phyloP scores from a whole-genome alignment of 768 basidiomycete genomes.

The Myochromella boudieri region DNA sequence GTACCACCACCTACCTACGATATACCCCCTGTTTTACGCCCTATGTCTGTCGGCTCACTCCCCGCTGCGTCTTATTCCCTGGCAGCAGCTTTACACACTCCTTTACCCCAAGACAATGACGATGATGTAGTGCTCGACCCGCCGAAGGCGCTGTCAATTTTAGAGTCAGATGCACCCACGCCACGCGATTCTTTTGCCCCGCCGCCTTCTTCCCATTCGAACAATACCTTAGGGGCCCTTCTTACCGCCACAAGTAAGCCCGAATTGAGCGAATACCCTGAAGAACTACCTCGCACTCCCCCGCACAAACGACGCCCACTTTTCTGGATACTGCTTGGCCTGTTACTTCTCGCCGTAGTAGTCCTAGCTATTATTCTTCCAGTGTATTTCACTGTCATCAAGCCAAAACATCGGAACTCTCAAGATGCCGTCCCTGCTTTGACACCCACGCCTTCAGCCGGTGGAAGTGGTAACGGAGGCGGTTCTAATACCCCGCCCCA shows the following conservation, averaged over 20 bases:
- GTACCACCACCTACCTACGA: too few species aligned
- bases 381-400: conserved; percentile 57
- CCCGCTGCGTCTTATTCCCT: conserved; percentile 10
- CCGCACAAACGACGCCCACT: conserved; percentile 18
- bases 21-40: conserved; percentile 5
- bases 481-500: conserved; percentile 9
- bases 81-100: conserved; percentile 13
- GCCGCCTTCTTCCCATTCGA: conserved; percentile 6
- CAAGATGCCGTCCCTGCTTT: conserved; percentile 6
- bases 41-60: conserved; percentile 16
- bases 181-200: conserved; percentile 16
- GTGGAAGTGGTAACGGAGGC: conserved; percentile 5
- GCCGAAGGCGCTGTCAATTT: conserved; percentile 14
- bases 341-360: conserved; percentile 36
- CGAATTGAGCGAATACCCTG: conserved; percentile 7
- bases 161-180: conserved; percentile 7
- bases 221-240: conserved; percentile 17
- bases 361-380: conserved; percentile 54
- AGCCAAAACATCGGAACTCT: conserved; percentile 27
- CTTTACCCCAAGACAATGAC: conserved; percentile 8
- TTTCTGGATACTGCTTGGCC: conserved; percentile 27
- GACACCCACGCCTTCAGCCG: conserved; percentile 8
- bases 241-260: conserved; percentile 11
- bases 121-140: conserved; percentile 15
- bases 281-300: conserved; percentile 3